Evolutionary conservation across 768 basidiomycete genomes (phyloP).

Genomic region (Pleurotus cornucopiae): DNA sequence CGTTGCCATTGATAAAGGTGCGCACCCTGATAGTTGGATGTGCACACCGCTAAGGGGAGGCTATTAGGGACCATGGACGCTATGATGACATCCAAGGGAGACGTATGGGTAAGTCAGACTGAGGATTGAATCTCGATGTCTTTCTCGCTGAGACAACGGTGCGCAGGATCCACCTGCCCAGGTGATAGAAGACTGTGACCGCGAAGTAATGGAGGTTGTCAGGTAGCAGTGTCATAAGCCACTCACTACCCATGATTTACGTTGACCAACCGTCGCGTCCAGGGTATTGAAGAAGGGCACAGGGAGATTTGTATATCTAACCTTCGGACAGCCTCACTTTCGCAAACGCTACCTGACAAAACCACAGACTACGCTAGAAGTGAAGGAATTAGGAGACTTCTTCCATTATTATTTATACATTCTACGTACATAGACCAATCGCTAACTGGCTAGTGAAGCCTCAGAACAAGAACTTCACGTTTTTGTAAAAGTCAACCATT

Average conservation of each 20-base stretch:
- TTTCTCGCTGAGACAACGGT: not conserved
- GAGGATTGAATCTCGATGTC: not conserved
- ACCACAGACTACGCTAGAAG: conserved; percentile 55
- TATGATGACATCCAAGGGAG: conserved; percentile 80
- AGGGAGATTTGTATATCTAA: conserved; percentile 73
- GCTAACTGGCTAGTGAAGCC: not conserved
- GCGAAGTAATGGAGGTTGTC: conserved; percentile 73
- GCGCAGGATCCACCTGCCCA: conserved; percentile 71
- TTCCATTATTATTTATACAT: conserved; percentile 86
- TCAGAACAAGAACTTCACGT: conserved; percentile 90
- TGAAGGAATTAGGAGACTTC: conserved; percentile 69
- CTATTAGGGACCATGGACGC: conserved; percentile 75
- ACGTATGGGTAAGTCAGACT: conserved; percentile 63
- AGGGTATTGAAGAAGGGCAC: conserved; percentile 61
- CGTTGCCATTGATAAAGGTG: conserved; percentile 80
- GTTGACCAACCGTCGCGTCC: not conserved
- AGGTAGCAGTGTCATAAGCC: conserved; percentile 36
- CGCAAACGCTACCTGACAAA: conserved; percentile 62
- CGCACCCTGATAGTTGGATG: no score
- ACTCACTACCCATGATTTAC: not conserved
- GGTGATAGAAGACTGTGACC: conserved; percentile 64
- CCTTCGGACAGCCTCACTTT: conserved; percentile 90
- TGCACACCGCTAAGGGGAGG: not conserved
- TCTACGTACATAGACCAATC: conserved; percentile 34
- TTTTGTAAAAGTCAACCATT: conserved; percentile 84